Percentiles rank a stretch among this genome's conserved stretches.
Conservation (phyloP, 1,139 yeast genomes). For the Debaryomyces sp. region DNA sequence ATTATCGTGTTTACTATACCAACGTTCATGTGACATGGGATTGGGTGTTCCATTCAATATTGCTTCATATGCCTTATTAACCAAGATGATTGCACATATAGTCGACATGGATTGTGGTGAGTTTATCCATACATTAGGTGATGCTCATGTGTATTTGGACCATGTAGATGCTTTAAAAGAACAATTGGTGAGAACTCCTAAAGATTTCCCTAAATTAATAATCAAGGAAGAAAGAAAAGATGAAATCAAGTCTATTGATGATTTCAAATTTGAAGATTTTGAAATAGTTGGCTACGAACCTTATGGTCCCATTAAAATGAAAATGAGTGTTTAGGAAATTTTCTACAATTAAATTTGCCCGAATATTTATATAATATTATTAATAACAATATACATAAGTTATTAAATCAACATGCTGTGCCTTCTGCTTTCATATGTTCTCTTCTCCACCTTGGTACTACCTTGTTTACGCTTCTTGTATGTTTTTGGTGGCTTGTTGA, state of each 20-base stretch:
- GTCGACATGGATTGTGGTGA: conserved; percentile 95
- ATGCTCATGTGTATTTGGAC: conserved; percentile 90
- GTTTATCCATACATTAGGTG: conserved; percentile 94
- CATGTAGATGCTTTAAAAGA: conserved; percentile 88
- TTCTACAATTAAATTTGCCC: neutral
- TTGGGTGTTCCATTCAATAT: conserved; percentile 97
- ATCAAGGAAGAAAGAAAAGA: conserved; percentile 58
- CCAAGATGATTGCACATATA: conserved; percentile 93
- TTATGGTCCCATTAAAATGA: conserved; percentile 85
- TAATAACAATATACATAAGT: neutral
- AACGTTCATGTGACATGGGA: conserved; percentile 99
- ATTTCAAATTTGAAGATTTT: conserved; percentile 85
- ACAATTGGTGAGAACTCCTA: conserved; percentile 76
- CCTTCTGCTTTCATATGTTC: conserved; percentile 1
- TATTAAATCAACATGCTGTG: conserved; percentile 9
- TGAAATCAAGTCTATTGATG: conserved; percentile 72
- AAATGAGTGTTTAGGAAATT: conserved; percentile 56
- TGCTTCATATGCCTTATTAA: conserved; percentile 91
- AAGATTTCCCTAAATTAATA: conserved; percentile 73
- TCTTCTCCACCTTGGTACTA: neutral
- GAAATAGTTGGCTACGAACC: conserved; percentile 80
- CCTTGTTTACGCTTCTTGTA: conserved; percentile 5
- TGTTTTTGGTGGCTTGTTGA: conserved; percentile 7
- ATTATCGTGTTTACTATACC: conserved; percentile 87
- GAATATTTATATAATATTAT: neutral